Conservation (phyloP, 305 asterid genomes). For the Petunia hybrid region DNA sequence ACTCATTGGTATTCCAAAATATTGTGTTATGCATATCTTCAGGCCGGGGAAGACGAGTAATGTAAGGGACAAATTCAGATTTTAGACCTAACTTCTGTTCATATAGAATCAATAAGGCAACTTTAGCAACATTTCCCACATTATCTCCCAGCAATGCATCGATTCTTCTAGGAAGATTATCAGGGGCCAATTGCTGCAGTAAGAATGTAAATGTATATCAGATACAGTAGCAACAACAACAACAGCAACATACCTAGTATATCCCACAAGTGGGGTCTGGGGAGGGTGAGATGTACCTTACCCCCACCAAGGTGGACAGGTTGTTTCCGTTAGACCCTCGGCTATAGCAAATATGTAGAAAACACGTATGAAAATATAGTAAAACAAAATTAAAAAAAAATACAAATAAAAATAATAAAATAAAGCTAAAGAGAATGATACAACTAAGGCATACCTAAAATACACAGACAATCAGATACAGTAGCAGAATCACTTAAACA, state of each 20-base stretch:
- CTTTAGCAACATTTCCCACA: constrained; percentile 68
- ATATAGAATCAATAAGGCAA: constrained; percentile 69
- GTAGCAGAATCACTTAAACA: constrained; percentile 7
- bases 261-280: no score
- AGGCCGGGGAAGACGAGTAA: constrained; percentile 60
- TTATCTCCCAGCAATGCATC: constrained; percentile 56
- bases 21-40: constrained; percentile 72
- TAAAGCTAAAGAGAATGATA: no score
- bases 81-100: constrained; percentile 64
- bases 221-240: not conserved
- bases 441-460: no score
- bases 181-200: constrained; percentile 66
- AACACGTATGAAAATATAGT: no score
- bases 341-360: no score
- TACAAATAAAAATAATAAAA: no score
- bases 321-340: no score
- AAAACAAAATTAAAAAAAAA: no score
- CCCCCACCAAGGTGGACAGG: no score
- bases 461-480: constrained; percentile 2
- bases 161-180: constrained; percentile 66
- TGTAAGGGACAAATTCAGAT: constrained; percentile 81
- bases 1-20: constrained; percentile 75
- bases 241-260: no score
- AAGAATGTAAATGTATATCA: not conserved
- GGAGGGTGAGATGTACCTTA: no score